These are phyloP conservation scores for Rhodotorula paludigena DNA, from an alignment of 768 basidiomycete genomes.

Conservation along the genomic window DNA sequence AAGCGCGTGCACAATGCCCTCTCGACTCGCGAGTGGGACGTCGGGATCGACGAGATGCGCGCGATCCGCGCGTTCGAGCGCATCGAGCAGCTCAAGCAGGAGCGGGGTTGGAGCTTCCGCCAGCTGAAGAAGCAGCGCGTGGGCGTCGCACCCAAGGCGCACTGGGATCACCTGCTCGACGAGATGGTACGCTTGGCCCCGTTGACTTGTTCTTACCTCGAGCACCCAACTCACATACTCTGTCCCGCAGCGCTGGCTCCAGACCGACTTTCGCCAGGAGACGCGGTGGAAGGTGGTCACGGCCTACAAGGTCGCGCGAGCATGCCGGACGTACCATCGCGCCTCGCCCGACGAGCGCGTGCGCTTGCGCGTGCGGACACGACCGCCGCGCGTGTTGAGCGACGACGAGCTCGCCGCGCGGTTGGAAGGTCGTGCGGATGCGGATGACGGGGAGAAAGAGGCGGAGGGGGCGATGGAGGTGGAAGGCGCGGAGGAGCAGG, in stretches of 20 bases:
- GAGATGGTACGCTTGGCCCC: slow-evolving; percentile 70
- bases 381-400: slow-evolving; percentile 50
- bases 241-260: slow-evolving; percentile 80
- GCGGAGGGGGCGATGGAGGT: slow-evolving; percentile 12
- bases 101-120: slow-evolving; percentile 80
- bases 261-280: slow-evolving; percentile 89
- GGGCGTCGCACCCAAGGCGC: slow-evolving; percentile 70
- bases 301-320: slow-evolving; percentile 73
- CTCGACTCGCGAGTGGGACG: slow-evolving; percentile 30
- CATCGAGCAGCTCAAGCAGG: slow-evolving; percentile 74
- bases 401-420: slow-evolving; percentile 48
- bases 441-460: slow-evolving; percentile 18
- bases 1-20: slow-evolving; percentile 34
- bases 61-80: slow-evolving; percentile 61
- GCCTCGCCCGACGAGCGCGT: slow-evolving; percentile 62
- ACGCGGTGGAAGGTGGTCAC: slow-evolving; percentile 81
- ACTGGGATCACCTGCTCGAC: slow-evolving; percentile 93
- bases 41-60: slow-evolving; percentile 38
- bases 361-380: slow-evolving; percentile 53
- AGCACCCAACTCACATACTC: not conserved
- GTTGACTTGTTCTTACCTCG: not conserved
- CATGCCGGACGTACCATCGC: slow-evolving; percentile 84
- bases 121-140: slow-evolving; percentile 92
- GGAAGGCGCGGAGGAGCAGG: slow-evolving; percentile 39
- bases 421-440: not conserved